Percentiles rank a stretch among this genome's conserved stretches.
Evolutionary conservation across 768 basidiomycete species (phyloP).

Genomic region (Leccinum incarnatum): DNA sequence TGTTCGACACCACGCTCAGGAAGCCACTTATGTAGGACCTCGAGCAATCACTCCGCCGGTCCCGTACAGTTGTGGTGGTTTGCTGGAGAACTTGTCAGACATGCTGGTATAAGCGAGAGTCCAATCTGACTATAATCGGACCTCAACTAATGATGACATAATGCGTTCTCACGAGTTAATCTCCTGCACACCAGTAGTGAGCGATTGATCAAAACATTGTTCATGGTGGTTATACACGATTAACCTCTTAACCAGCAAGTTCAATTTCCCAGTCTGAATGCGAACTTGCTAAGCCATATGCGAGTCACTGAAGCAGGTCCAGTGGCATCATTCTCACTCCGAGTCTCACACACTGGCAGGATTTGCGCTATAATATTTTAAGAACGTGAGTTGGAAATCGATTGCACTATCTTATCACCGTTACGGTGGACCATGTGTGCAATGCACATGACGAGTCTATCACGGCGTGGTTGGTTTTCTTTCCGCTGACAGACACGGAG

Average conservation of each 20-base stretch:
- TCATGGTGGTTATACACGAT: too few relatives aligned
- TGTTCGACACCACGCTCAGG: background rate
- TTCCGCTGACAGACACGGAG: background rate
- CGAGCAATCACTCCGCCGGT: background rate
- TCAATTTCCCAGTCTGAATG: too few relatives aligned
- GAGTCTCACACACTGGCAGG: background rate
- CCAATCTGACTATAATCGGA: background rate
- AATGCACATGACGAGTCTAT: background rate
- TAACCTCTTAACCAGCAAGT: too few relatives aligned
- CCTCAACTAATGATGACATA: background rate
- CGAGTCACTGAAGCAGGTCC: too few relatives aligned
- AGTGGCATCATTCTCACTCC: too few relatives aligned
- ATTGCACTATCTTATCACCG: background rate
- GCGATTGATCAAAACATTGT: too few relatives aligned
- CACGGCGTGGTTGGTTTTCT: background rate
- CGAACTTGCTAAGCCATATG: too few relatives aligned
- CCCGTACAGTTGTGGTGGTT: background rate
- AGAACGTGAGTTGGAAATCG: background rate
- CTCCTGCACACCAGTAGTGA: too few relatives aligned
- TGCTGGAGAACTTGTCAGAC: background rate
- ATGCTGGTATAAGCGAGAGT: too few relatives aligned
- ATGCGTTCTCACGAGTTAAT: background rate
- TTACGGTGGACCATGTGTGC: background rate
- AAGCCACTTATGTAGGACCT: background rate
- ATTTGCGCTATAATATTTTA: background rate